Evolutionary conservation across 805 yeast species (phyloP), one percentile per base, ranked within the genome.

Genomic region (Tetrapisispora namnaoensis): DNA sequence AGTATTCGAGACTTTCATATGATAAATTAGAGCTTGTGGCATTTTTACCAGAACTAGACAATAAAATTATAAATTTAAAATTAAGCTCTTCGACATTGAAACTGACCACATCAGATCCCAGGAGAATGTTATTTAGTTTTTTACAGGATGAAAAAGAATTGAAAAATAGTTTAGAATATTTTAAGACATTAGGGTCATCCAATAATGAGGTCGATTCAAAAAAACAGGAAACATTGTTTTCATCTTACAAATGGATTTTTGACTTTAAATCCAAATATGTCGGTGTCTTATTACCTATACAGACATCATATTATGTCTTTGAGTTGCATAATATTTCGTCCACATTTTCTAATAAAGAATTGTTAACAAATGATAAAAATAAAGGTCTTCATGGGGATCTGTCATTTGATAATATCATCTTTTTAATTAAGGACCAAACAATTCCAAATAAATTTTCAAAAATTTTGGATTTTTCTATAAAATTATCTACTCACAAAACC

Each of bases 381-480:
- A 48, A 52, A 18, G 44, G 39, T 17, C 34, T 55, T 6, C 48
- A 58, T 27, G 66, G 68, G 16, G 58, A 61, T 37, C n/a, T 59
- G 3, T 58, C 64, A 2, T 49, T 58, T 0, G 62, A 58, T 14
- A 68, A 66, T 45, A 49, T 66, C 11, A 57, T 58, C 11, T 48
- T 70, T 14, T 39, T 60, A 4, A 49, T 71, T 1, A 61, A 61
- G 22, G 68, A 66, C 30, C 53, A 53, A 1, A 37, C 49, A 8
- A 58, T 70, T 28, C 67, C 72, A 52, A 55, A 73, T 58, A 43
- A 67, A 45, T 53, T 76, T 55, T 59, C 77, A 1, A 69, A 69
- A 4, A 43, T 77, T 2, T 44, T 76, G 17, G 79, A 83, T 55
- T 59, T 79, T 51, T 79, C 52, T 54, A 66, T n/a, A 45, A 77